Percentiles rank a stretch among this genome's conserved stretches.
Conservation (phyloP, 257 asterid genomes). For the Plantago elongata region DNA sequence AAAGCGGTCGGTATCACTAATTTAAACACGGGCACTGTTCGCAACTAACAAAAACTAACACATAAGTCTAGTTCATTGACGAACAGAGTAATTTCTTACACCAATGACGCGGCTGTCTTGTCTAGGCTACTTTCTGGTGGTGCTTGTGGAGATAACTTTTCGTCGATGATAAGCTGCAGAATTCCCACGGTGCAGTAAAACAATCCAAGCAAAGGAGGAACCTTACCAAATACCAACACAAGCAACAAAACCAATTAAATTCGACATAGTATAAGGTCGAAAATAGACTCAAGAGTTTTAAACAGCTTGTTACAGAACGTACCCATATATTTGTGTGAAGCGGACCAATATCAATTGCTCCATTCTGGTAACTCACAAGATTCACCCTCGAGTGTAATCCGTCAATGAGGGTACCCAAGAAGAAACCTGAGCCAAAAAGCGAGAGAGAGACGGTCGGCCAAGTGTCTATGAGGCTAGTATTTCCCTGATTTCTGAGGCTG, state of each 20-base stretch:
- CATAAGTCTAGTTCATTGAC: too few species aligned
- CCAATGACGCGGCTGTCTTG: conserved; percentile 40
- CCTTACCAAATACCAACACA: conserved; percentile 26
- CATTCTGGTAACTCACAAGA: conserved; percentile 61
- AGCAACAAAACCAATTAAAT: neutral
- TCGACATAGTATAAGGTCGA: too few species aligned
- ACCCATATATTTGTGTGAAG: conserved; percentile 78
- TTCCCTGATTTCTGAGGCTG: conserved; percentile 18
- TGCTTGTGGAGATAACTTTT: conserved; percentile 21
- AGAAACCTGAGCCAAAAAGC: conserved; percentile 53
- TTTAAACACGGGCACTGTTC: too few species aligned
- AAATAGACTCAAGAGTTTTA: too few species aligned
- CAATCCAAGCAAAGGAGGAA: conserved; percentile 69
- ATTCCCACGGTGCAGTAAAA: conserved; percentile 64
- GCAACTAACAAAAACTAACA: too few species aligned
- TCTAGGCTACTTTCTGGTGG: conserved; percentile 25
- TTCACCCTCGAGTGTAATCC: conserved; percentile 69
- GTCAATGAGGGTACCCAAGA: conserved; percentile 68
- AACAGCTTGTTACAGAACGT: neutral
- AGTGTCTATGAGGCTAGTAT: conserved; percentile 9
- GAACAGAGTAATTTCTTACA: conserved; percentile 29
- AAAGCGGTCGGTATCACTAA: too few species aligned
- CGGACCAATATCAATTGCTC: conserved; percentile 62
- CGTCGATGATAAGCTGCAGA: conserved; percentile 51
- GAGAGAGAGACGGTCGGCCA: conserved; percentile 44